Evolutionary conservation across 2,329 filamentous ascomycete species (phyloP), one percentile per base, ranked within the genome.

Genomic region (Diaporthe eres): DNA sequence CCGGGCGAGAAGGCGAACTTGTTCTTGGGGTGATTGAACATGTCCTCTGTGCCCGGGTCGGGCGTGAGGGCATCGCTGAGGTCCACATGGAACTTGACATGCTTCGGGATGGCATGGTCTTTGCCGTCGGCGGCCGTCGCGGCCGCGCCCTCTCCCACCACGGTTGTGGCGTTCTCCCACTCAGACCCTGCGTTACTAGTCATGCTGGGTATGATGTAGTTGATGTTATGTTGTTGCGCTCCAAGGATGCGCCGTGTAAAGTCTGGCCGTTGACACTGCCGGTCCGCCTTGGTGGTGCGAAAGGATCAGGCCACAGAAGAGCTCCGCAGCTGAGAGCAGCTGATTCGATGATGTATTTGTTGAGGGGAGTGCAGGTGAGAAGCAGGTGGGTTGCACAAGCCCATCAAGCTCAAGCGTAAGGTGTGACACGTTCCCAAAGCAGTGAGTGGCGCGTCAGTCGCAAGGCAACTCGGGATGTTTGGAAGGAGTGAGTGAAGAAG

Each of bases 1-100:
- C 94, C 94, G 15, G 92, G 92, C 0, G 92, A 90, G 80, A 92
- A 95, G 12, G 93, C 94, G 79, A 95, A 95, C 60, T 88, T 91
- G 82, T 94, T 95, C 79, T 93, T 86, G 63, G 91, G 87, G 22
- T 92, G 89, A 58, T 90, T 81, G 79, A 94, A 96, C 77, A 94
- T 92, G 25, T 86, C 88, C 83, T 95, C 93, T 1, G 91, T 93
- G 9, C 92, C 93, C 1, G 92, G 93, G 81, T 96, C 94, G 0
- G 94, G 92, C 28, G 86, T 88, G 15, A 94, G 84, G 0, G 93
- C 91, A 75, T 93, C 90, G 76, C 91, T 85, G 44, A 81, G 72
- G 74, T 81, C 75, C 25, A 78, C 65, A 9, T 58, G 68, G 49
- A 76, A 77, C 13, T 72, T 55, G 34, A 34, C 47, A 25, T 65